A percentile compares a stretch with the other conserved stretches of the same genome.
Evolutionary conservation across 257 asterid species (phyloP).

Genomic region (Perilla frutescens): DNA sequence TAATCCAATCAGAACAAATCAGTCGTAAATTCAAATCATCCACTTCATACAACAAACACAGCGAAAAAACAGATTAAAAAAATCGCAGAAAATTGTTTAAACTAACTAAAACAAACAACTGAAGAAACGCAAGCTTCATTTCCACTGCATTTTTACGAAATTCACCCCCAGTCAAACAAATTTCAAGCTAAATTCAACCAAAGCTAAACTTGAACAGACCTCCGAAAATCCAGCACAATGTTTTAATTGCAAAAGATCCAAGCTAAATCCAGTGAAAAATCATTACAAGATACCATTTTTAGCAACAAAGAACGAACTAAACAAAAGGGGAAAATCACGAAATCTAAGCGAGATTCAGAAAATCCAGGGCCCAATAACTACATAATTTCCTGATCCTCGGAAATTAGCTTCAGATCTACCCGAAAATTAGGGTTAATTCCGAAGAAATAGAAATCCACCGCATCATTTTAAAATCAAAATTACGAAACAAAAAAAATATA

Average conservation of each 20-base stretch:
- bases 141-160: conserved; percentile 23
- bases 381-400: conserved; percentile 38
- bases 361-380: conserved; percentile 38
- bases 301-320: conserved; percentile 22
- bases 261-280: conserved; percentile 23
- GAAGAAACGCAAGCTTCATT: conserved; percentile 22
- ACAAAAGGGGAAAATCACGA: conserved; percentile 25
- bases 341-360: conserved; percentile 54
- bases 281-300: conserved; percentile 1
- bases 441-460: conserved; percentile 20
- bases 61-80: neutral
- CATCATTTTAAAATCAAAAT: conserved; percentile 6
- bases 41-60: conserved; percentile 14
- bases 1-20: conserved; percentile 16
- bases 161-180: conserved; percentile 3
- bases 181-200: conserved; percentile 5
- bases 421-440: conserved; percentile 23
- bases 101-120: conserved; percentile 16
- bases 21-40: neutral
- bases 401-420: conserved; percentile 49
- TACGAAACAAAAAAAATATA: conserved; percentile 23
- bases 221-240: conserved; percentile 12
- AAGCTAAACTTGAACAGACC: neutral
- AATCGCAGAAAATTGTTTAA: neutral
- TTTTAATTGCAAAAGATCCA: conserved; percentile 44